A percentile compares a stretch with the other conserved stretches of the same genome.
Conservation (phyloP, 2,329 filamentous ascomycete species). For the Diaporthe longicolla region DNA sequence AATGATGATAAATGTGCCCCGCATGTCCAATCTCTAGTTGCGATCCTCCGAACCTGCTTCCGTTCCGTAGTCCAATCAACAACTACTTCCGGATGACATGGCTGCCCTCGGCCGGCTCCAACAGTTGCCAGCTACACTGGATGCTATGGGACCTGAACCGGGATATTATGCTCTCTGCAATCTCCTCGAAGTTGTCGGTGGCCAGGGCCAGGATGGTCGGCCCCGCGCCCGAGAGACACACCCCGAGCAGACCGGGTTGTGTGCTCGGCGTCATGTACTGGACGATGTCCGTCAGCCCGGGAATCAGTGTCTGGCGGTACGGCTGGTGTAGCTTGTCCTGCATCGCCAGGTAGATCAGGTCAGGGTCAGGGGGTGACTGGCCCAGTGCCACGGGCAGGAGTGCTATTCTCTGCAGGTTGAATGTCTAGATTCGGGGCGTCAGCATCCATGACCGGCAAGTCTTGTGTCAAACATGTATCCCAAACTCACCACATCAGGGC, state of each 20-base stretch:
- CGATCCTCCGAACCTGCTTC: neutral
- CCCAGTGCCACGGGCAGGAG: conserved; percentile 91
- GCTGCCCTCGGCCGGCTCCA: conserved; percentile 87
- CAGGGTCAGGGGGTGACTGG: conserved; percentile 89
- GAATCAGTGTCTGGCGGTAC: conserved; percentile 92
- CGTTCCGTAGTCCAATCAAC: neutral
- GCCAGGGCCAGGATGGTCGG: conserved; percentile 95
- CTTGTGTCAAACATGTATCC: neutral
- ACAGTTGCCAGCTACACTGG: conserved; percentile 85
- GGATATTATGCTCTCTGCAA: conserved; percentile 83
- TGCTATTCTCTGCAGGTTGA: conserved; percentile 95
- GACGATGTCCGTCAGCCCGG: conserved; percentile 90
- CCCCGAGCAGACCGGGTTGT: conserved; percentile 90
- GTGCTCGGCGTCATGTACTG: conserved; percentile 90
- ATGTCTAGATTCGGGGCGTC: conserved; percentile 66
- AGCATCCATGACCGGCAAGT: conserved; percentile 23
- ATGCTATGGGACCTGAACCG: conserved; percentile 82
- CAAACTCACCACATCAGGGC: conserved; percentile 81
- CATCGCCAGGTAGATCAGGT: conserved; percentile 98
- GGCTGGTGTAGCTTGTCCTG: conserved; percentile 99
- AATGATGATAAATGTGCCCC: conserved; percentile 11
- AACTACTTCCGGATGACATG: conserved; percentile 57
- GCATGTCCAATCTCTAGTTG: neutral
- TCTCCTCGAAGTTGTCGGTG: conserved; percentile 88
- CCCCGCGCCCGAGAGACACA: conserved; percentile 94